A percentile compares a stretch with the other conserved stretches of the same genome.
Evolutionary conservation across 331 rosid species (phyloP).

Genomic region (Rhamnella rubrinervis): DNA sequence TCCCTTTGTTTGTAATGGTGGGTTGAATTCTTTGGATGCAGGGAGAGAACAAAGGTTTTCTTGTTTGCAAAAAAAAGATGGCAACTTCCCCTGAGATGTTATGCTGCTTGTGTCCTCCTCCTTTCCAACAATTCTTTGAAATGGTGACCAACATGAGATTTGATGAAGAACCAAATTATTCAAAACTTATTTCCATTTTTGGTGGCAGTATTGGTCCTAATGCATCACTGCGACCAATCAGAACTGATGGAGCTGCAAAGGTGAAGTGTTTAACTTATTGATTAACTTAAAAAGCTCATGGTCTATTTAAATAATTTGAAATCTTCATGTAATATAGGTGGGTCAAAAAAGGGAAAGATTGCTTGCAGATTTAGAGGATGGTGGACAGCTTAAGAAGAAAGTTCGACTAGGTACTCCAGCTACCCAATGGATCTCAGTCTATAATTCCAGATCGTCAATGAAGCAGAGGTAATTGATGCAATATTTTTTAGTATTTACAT

Average conservation of each 20-base stretch:
- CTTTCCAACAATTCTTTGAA: constrained; percentile 35
- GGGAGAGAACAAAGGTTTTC: constrained; percentile 46
- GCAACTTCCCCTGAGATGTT: constrained; percentile 39
- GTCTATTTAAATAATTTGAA: neutral
- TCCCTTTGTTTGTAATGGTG: constrained; percentile 3
- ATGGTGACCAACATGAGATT: constrained; percentile 43
- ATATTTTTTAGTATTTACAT: too few relatives aligned
- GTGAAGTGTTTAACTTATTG: constrained; percentile 3
- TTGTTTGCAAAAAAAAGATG: constrained; percentile 45
- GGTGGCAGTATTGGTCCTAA: constrained; percentile 26
- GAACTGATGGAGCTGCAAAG: constrained; percentile 40
- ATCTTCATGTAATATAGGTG: constrained; percentile 18
- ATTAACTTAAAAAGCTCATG: neutral
- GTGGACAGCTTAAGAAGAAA: constrained; percentile 30
- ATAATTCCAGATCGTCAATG: constrained; percentile 35
- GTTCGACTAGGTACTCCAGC: constrained; percentile 36
- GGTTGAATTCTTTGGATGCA: constrained; percentile 7
- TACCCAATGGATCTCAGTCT: constrained; percentile 42
- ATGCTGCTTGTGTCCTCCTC: constrained; percentile 36
- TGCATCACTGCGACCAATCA: constrained; percentile 35
- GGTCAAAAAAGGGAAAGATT: constrained; percentile 40
- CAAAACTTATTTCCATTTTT: constrained; percentile 33
- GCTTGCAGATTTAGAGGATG: constrained; percentile 23
- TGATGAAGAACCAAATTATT: constrained; percentile 41
- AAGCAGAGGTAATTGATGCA: constrained; percentile 35